These are phyloP conservation scores for Exserohilum rostratum DNA, from an alignment of 2,329 filamentous ascomycete species.

Conservation along the genomic window DNA sequence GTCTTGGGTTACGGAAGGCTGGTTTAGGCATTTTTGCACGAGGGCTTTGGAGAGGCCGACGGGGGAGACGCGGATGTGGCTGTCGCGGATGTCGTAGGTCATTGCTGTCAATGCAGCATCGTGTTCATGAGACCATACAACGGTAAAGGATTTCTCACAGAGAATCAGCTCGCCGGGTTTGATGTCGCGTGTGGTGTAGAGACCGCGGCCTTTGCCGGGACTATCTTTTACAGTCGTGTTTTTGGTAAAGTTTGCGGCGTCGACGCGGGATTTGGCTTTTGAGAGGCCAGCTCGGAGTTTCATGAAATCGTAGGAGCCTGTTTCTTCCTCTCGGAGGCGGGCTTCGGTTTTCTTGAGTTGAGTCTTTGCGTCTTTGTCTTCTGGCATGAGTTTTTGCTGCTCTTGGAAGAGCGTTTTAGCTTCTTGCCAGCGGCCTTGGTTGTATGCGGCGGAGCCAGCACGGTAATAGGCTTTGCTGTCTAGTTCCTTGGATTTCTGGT, in stretches of 20 bases:
- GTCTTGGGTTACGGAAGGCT: constrained; percentile 43
- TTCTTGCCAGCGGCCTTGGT: constrained; percentile 48
- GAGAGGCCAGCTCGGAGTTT: constrained; percentile 47
- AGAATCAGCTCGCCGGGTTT: constrained; percentile 59
- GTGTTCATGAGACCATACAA: constrained; percentile 52
- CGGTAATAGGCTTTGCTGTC: constrained; percentile 56
- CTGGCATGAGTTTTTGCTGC: constrained; percentile 41
- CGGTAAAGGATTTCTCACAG: constrained; percentile 62
- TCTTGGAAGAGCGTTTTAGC: constrained; percentile 46
- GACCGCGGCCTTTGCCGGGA: constrained; percentile 53
- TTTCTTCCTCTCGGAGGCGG: constrained; percentile 47
- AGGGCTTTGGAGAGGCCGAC: constrained; percentile 31
- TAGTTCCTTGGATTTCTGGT: constrained; percentile 32
- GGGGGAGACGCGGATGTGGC: constrained; percentile 33
- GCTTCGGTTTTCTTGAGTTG: constrained; percentile 27
- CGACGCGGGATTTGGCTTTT: constrained; percentile 53
- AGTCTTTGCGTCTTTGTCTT: constrained; percentile 42
- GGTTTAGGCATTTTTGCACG: constrained; percentile 57
- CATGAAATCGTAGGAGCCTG: constrained; percentile 47
- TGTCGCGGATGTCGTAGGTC: constrained; percentile 52
- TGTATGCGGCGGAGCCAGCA: constrained; percentile 54
- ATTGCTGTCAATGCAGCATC: constrained; percentile 50
- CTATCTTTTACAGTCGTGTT: constrained; percentile 53
- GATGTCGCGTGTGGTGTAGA: constrained; percentile 59
- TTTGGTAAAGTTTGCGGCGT: constrained; percentile 56